Percentiles rank a stretch among this genome's conserved stretches.
Conservation (phyloP, 768 basidiomycete genomes). For the Leccinum longicurvipes region DNA sequence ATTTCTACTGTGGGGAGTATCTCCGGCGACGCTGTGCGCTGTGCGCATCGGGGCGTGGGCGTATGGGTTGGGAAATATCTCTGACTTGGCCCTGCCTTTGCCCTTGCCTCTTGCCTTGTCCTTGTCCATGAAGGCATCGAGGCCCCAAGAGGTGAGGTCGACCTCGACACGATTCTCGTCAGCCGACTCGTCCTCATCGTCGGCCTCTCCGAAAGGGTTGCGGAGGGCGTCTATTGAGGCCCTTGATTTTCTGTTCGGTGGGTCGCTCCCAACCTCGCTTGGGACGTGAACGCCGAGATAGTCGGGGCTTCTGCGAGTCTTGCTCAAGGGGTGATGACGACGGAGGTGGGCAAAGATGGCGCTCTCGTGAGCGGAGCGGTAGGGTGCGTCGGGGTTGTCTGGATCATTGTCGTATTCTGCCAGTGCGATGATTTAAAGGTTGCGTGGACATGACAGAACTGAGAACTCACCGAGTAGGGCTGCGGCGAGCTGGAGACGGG, state of each 20-base stretch:
- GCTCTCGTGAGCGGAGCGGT: conserved; percentile 73
- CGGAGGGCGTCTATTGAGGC: conserved; percentile 60
- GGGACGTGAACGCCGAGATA: conserved; percentile 67
- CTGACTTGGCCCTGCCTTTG: conserved; percentile 37
- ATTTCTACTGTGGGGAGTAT: conserved; percentile 38
- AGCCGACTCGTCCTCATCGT: conserved; percentile 48
- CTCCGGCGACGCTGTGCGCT: conserved; percentile 43
- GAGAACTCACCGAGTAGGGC: conserved; percentile 68
- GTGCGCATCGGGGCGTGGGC: conserved; percentile 35
- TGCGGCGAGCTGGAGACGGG: conserved; percentile 82
- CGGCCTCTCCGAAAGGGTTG: conserved; percentile 74
- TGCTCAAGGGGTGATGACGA: conserved; percentile 47
- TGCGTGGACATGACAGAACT: not conserved
- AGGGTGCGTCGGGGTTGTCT: conserved; percentile 56
- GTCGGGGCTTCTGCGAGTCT: conserved; percentile 54
- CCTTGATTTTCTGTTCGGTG: conserved; percentile 48
- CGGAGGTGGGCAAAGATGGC: conserved; percentile 83
- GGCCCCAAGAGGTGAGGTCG: conserved; percentile 80
- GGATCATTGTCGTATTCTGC: conserved; percentile 90
- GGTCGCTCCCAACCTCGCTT: conserved; percentile 54
- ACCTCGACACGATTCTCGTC: conserved; percentile 61
- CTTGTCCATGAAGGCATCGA: conserved; percentile 72
- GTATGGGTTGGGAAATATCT: conserved; percentile 44
- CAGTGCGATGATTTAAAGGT: not conserved
- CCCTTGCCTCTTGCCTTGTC: conserved; percentile 48